These are phyloP conservation scores for Podosphaera xanthii DNA, from an alignment of 2,329 filamentous ascomycete genomes.

Conservation along the genomic window DNA sequence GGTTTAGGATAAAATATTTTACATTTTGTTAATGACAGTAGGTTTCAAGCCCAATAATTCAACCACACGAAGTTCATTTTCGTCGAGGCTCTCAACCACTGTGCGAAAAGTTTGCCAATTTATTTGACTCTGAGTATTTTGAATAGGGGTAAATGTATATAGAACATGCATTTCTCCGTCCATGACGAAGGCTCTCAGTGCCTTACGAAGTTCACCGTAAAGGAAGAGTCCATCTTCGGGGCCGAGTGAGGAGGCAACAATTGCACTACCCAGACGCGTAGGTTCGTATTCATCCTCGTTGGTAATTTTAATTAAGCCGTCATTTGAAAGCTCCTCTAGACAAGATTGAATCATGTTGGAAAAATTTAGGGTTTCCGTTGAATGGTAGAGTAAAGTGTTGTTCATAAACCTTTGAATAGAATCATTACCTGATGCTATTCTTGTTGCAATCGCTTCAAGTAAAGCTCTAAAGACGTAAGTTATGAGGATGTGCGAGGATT, in stretches of 20 bases:
- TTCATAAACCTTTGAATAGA: conserved; percentile 44
- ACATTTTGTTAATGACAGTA: conserved; percentile 43
- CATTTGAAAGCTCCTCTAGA: conserved; percentile 30
- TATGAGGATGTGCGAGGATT: background rate
- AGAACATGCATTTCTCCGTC: conserved; percentile 62
- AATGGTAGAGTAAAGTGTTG: conserved; percentile 42
- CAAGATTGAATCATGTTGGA: conserved; percentile 32
- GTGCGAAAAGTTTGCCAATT: conserved; percentile 54
- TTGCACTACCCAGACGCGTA: conserved; percentile 44
- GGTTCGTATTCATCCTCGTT: conserved; percentile 32
- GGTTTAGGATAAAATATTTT: conserved; percentile 11
- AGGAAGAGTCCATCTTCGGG: conserved; percentile 57
- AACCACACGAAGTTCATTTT: conserved; percentile 47
- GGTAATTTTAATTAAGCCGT: conserved; percentile 26
- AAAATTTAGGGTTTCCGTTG: conserved; percentile 26
- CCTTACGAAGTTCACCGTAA: conserved; percentile 41
- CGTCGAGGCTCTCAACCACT: conserved; percentile 46
- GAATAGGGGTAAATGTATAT: conserved; percentile 55
- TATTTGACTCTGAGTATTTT: conserved; percentile 30
- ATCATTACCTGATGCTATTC: conserved; percentile 39
- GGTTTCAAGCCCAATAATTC: conserved; percentile 46
- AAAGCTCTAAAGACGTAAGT: conserved; percentile 31
- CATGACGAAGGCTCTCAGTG: conserved; percentile 53
- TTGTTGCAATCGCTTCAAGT: conserved; percentile 46
- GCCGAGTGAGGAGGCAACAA: conserved; percentile 49